Base-by-base conservation (phyloP, 352 stramenopile genomes). In the Phytophthora nicotianae region DNA sequence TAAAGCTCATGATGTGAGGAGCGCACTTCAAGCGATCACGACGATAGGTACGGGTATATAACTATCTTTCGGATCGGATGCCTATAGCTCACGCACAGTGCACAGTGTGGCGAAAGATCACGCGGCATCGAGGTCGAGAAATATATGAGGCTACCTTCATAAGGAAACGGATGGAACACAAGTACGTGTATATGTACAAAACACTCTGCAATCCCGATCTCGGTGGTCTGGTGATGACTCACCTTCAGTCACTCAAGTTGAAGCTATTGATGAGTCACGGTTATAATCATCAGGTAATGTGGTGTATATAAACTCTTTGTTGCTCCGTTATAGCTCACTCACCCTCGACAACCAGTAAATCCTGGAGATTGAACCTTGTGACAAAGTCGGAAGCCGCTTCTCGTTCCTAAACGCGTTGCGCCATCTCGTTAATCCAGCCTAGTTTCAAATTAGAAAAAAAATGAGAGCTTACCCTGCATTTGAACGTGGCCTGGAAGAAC, bases 401-500 rank as follows among this genome's bases (percentile, higher is more conserved):
- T 14, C 73, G 76, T 32, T 88, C 72, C 79, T 89, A 10, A 33
- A 32, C 19, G 27, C 17, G 14, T 49, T 49, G 3, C 20, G n/a
- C 14, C 17, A 23, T 19, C 48, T 35, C 19, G n/a, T 26, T 33
- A 23, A 32, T 62, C 21, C 32, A 43, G 37, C 9, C 24, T 27
- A 10, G 13, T 16, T 38, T 38, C 6, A 48, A n/a, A n/a, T n/a
- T n/a, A 48, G 19, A 17, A 29, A 7, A 23, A 33, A 29, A 7
- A 7, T 29, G 24, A 29, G 19, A 50, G 57, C 61, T 26, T 62
- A 91, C 85, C 77, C 81, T 74, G 79, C 82, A 91, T 46, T 93
- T 93, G 68, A 93, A 93, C 1, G 82, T 91, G 19, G 82, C 80
- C 49, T 91, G 82, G 70, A 93, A 93, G 64, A 91, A 93, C n/a